A percentile compares a stretch with the other conserved stretches of the same genome.
Conservation (phyloP, 495 filamentous ascomycete genomes). For the Talaromyces liani region DNA sequence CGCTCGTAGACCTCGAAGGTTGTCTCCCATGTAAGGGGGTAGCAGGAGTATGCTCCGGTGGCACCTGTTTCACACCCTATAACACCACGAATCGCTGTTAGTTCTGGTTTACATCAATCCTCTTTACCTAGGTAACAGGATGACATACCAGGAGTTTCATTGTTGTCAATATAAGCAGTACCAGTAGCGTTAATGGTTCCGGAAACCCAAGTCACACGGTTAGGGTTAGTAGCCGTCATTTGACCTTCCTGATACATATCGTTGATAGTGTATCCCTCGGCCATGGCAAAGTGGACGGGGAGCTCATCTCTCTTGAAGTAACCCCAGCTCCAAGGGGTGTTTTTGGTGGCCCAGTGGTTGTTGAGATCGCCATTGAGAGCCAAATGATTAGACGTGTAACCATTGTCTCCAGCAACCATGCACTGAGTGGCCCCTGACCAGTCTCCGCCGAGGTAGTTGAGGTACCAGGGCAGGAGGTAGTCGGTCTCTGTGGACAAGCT, state of each 20-base stretch:
- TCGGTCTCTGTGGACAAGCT: constrained; percentile 23
- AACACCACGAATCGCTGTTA: not conserved
- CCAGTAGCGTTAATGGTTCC: constrained; percentile 48
- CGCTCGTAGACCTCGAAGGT: constrained; percentile 44
- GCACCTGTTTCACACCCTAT: constrained; percentile 4
- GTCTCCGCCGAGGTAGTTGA: constrained; percentile 41
- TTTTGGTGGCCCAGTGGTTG: constrained; percentile 44
- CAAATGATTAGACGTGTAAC: constrained; percentile 43
- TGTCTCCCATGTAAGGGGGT: constrained; percentile 49
- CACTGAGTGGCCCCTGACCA: constrained; percentile 46
- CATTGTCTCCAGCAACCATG: constrained; percentile 43
- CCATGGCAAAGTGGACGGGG: constrained; percentile 46
- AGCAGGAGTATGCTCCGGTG: constrained; percentile 22
- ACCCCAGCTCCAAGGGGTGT: constrained; percentile 49
- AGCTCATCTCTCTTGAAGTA: constrained; percentile 42
- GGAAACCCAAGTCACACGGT: constrained; percentile 47
- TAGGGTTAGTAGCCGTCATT: constrained; percentile 47
- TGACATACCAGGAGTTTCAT: constrained; percentile 37
- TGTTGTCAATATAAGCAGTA: constrained; percentile 49
- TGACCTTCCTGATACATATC: constrained; percentile 54
- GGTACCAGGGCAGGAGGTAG: constrained; percentile 44
- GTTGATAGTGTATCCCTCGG: constrained; percentile 45
- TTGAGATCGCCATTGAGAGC: constrained; percentile 43
- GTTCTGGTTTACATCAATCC: not conserved
- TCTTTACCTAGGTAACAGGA: no score